Evolutionary conservation across 1,139 yeast genomes (phyloP), one percentile per base, ranked within the genome.

Genomic region (Sugiyamaella castrensis): DNA sequence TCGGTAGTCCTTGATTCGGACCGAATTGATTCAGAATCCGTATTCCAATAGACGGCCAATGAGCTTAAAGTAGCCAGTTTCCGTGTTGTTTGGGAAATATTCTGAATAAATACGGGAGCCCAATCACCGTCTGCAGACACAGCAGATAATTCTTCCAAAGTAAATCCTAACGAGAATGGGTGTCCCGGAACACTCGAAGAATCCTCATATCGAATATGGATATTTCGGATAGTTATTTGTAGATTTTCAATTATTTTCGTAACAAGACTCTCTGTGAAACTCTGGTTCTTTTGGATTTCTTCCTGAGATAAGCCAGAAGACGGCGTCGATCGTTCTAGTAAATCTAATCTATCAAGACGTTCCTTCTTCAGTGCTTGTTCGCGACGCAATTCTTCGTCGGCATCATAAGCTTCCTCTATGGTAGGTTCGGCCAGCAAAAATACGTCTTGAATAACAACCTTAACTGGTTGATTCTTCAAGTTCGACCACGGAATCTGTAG

Each of bases 401-500:
- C 73, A 59, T 87, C 82, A 57, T 76, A 81, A 40, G 61, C 66
- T 47, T 63, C 65, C n/a, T 74, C 70, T 34, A 78, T 61, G 13
- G 76, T 80, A 0, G 98, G 97, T 1, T 83, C 73, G 1, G 95
- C 95, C 40, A 94, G 71, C 39, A 94, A 65, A 62, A 84, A 89
- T 9, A 89, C 92, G 65, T 92, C 94, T 59, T 92, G 92, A 54
- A 94, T 86, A n/a, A 81, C 73, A 12, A 94, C 79, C 66, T 87
- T 87, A 10, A 92, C 98, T 0, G 99, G 98, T 61, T 91, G 87
- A 27, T 87, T 84, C 62, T 91, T 91, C 56, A 94, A 73, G 63
- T 89, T 92, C 0, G 98, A 85, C 98, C 98, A 94, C 0, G 99
- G 98, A 37, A 94, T 92, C 63, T 87, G 96, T 50, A 94, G 71